Base-by-base conservation (phyloP, 805 yeast genomes). In the Candida ascalaphidarum region DNA sequence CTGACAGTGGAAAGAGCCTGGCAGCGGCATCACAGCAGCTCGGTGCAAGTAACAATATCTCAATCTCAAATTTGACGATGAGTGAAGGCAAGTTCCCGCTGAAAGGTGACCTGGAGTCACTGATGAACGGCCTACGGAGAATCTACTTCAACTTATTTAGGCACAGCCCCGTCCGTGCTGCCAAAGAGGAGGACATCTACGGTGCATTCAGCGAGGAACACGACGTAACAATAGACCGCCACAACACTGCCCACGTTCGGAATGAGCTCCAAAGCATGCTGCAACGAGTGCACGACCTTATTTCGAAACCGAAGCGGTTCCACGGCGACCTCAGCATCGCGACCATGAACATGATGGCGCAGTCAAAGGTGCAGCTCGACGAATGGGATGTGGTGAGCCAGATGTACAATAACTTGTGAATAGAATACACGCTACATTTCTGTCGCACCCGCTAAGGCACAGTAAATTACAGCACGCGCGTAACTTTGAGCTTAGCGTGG, bases 331-430 rank as follows among this genome's bases (percentile, higher is more conserved):
- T 29, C 10, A 7, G 12, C 12, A 12, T 19, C 17, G 34, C 24
- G 21, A 27, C 34, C 7, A 17, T 27, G 10, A 33, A 37, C 11
- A 34, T 40, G 34, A 34, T 47, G 34, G 42, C 46, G 26, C 53
- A 52, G 26, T 40, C 50, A 3, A 48, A 44, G 28, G 33, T 39
- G 8, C 53, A 44, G 28, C 30, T 46, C 9, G 52, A 54, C 18
- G 61, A 57, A 16, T 56, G 64, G 64, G 61, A 55, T 29, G 42
- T 55, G 28, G 55, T 56, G 5, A 52, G 59, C 32, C 43, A 48
- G 19, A 43, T 52, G 44, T 40, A 47, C 22, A 40, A 28, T 28
- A 14, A 17, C 8, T 17, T n/a, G n/a, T n/a, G n/a, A n/a, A n/a
- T n/a, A n/a, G n/a, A n/a, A n/a, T n/a, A n/a, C n/a, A n/a, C n/a